phyloP scores from a whole-genome alignment of 192 early-diverging fungal genomes.

The Glomus cerebriforme region DNA sequence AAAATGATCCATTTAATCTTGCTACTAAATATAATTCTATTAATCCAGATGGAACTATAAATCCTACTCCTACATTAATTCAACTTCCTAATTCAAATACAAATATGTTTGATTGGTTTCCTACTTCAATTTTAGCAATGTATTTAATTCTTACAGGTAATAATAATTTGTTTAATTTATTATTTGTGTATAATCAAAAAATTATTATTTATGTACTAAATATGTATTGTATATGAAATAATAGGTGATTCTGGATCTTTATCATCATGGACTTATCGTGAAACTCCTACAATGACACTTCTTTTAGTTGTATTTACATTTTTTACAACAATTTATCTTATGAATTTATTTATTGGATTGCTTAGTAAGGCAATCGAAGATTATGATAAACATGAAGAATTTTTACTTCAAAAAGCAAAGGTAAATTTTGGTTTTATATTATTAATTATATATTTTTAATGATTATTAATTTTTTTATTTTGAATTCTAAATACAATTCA shows the following conservation, averaged over 20 bases:
- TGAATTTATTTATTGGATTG: constrained; percentile 1
- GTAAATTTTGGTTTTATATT: too few relatives aligned
- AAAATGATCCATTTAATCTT: not conserved
- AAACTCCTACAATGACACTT: not conserved
- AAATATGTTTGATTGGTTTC: not conserved
- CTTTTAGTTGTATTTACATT: not conserved
- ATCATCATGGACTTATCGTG: not conserved
- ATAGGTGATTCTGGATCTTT: not conserved
- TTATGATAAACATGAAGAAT: not conserved
- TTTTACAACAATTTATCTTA: not conserved
- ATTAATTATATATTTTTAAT: too few relatives aligned
- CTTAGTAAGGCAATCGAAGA: not conserved
- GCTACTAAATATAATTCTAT: not conserved
- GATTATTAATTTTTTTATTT: too few relatives aligned
- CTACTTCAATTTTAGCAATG: not conserved
- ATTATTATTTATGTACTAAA: too few relatives aligned
- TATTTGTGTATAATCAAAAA: too few relatives aligned
- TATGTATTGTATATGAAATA: too few relatives aligned
- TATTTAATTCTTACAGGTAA: not conserved
- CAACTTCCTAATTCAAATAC: not conserved
- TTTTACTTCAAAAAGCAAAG: not conserved
- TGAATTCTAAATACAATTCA: too few relatives aligned
- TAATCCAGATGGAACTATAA: not conserved
- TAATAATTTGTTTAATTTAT: too few relatives aligned
- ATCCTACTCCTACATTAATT: not conserved